Base-by-base conservation (phyloP, 73 alveolate species). In the Symbiodinium pilosum region DNA sequence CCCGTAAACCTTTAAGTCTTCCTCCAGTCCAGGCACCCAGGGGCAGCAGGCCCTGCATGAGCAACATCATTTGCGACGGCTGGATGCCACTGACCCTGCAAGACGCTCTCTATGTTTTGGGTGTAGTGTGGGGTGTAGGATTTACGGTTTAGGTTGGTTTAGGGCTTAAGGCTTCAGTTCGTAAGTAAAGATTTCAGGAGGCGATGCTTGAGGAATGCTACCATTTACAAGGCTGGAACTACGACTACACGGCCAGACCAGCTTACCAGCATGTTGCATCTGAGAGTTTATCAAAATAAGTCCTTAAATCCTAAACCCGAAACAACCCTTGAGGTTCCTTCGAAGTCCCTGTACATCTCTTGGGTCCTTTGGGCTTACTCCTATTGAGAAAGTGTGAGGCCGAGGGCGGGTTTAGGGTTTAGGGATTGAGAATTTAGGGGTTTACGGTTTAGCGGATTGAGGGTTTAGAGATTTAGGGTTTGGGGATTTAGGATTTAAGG, bases 11-110 rank as follows among this genome's bases (percentile, higher is more conserved):
- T n/a, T n/a, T n/a, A n/a, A n/a, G n/a, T n/a, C n/a, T n/a, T n/a
- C 43, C n/a, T 71, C 44, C 43, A 1, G 38, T 11, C 54, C 32
- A 39, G 38, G 73, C 32, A 47, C 95, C 95, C 21, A 89, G 75
- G 20, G 95, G 95, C 71, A 89, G 75, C 71, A 89, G 87, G 44
- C 95, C 95, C 84, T 91, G 97, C 97, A 91, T 91, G n/a, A 91
- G 97, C 83, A 91, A 77, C 97, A 91, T 91, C 97, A 91, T 91
- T 38, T 91, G 97, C 32, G 97, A 91, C 40, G 97, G 97, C 97
- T 91, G 97, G 97, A 91, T 71, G 52, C 71, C 97, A n/a, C 73
- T 56, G 77, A 91, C 88, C 97, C 97, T 91, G 97, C 56, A 52
- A 1, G 40, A 14, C 12, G 24, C 4, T 64, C 21, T 47, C 21